Evolutionary conservation across 129 eudicot genomes (phyloP).

Genomic region (Lactuca sativa): DNA sequence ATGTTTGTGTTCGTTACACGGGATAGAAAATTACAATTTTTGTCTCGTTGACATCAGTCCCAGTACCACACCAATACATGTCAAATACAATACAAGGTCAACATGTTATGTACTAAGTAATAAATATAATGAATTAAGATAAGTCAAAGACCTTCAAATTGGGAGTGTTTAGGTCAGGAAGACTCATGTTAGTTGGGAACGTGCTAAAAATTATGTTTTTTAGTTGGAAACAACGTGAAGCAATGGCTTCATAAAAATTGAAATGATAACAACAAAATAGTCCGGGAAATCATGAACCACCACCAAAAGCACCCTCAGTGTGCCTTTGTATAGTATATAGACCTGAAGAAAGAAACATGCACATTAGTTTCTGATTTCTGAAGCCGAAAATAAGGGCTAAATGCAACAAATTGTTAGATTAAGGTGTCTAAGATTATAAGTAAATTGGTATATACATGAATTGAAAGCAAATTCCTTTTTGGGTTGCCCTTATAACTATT

Average conservation of each 20-base stretch:
- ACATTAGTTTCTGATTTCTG: slow-evolving; percentile 2
- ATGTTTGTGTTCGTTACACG: neutral
- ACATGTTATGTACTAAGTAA: neutral
- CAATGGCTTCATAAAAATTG: slow-evolving; percentile 69
- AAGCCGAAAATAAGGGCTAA: neutral
- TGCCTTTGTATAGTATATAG: slow-evolving; percentile 65
- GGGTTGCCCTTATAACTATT: too few relatives aligned
- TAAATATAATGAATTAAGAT: neutral
- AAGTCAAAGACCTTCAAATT: slow-evolving; percentile 54
- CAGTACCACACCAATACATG: too few relatives aligned
- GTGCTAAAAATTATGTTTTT: slow-evolving; percentile 73
- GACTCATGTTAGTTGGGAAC: slow-evolving; percentile 68
- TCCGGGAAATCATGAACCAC: slow-evolving; percentile 76
- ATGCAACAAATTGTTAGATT: neutral
- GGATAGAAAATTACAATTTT: too few relatives aligned
- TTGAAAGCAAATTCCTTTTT: too few relatives aligned
- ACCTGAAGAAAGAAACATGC: slow-evolving; percentile 37
- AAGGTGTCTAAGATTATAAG: too few relatives aligned
- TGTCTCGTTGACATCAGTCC: too few relatives aligned
- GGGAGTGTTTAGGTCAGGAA: slow-evolving; percentile 70
- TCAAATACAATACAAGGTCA: too few relatives aligned
- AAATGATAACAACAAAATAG: slow-evolving; percentile 73
- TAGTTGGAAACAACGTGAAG: slow-evolving; percentile 73
- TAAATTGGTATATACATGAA: too few relatives aligned
- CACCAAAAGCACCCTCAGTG: slow-evolving; percentile 62